Base-by-base conservation (phyloP, 306 rosid species). In the Cyamopsis tetragonoloba region DNA sequence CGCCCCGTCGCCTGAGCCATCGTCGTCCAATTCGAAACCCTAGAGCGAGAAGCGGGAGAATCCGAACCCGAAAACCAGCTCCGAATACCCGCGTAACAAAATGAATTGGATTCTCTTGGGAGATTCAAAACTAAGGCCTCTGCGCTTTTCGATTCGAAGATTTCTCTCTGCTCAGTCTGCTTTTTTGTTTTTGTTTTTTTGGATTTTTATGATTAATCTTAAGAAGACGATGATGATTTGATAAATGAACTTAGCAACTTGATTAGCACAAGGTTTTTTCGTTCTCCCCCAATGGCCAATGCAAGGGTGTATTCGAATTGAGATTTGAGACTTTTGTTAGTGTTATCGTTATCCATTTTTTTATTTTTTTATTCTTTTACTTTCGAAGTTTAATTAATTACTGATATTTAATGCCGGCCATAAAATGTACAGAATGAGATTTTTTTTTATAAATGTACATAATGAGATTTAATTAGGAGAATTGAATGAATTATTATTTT, bases 1-100 rank as follows among this genome's bases (percentile, higher is more conserved):
- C 90, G 77, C 48, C 87, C 90, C 17, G 79, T 43, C 50, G 66
- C 66, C 79, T 88, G 92, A 38, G 97, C 89, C 97, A 93, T 93
- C 62, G 53, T 30, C 86, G 80, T 81, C 62, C 61, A 65, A 68
- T 62, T 71, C 61, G 64, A 27, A 53, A 55, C 74, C 46, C 65
- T 58, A 56, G 27, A n/a, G n/a, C n/a, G n/a, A n/a, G n/a, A n/a
- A n/a, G n/a, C n/a, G n/a, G n/a, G n/a, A n/a, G n/a, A 27, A 9
- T 54, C 39, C 23, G 12, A 3, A 23, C 57, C 56, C 32, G 19
- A 14, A 30, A 1, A 15, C 7, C 8, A 31, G 13, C n/a, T n/a
- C n/a, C n/a, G n/a, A n/a, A n/a, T n/a, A n/a, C n/a, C n/a, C n/a
- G n/a, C n/a, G n/a, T n/a, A n/a, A n/a, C n/a, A n/a, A n/a, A n/a